Percentiles rank a stretch among this genome's conserved stretches.
Evolutionary conservation across 306 rosid species (phyloP).

Genomic region (Dalbergia oliveri): DNA sequence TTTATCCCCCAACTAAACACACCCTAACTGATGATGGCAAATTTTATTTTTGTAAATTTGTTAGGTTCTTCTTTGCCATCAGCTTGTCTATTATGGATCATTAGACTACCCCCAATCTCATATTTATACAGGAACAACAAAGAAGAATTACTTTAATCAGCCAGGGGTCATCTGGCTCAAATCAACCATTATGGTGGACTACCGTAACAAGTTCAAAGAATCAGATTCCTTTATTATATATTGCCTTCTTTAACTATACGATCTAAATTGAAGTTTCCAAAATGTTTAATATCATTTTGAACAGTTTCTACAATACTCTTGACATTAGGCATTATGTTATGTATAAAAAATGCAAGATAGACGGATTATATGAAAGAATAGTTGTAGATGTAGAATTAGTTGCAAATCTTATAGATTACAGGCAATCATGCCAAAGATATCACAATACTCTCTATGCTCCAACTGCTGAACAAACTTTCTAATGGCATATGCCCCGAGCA

Average conservation of each 20-base stretch:
- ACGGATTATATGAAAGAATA: too few relatives aligned
- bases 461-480: constrained; percentile 10
- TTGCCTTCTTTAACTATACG: constrained; percentile 6
- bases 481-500: background rate
- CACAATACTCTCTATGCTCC: constrained; percentile 14
- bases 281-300: background rate
- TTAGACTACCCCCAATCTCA: constrained; percentile 64
- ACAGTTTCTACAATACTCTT: too few relatives aligned
- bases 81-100: constrained; percentile 71
- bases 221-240: constrained; percentile 55
- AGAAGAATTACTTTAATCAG: constrained; percentile 61
- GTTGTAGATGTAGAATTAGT: background rate
- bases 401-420: constrained; percentile 11
- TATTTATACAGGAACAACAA: constrained; percentile 54
- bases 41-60: constrained; percentile 10
- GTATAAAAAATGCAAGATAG: too few relatives aligned
- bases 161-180: constrained; percentile 41
- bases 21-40: background rate
- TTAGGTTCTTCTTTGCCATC: constrained; percentile 76
- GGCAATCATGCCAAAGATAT: constrained; percentile 20
- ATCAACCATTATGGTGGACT: constrained; percentile 54
- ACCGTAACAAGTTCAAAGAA: constrained; percentile 56
- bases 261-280: constrained; percentile 19
- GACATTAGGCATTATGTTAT: too few relatives aligned
- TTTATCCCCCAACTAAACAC: too few relatives aligned